Conservation (phyloP, 306 rosid species). For the Geum urbanum region DNA sequence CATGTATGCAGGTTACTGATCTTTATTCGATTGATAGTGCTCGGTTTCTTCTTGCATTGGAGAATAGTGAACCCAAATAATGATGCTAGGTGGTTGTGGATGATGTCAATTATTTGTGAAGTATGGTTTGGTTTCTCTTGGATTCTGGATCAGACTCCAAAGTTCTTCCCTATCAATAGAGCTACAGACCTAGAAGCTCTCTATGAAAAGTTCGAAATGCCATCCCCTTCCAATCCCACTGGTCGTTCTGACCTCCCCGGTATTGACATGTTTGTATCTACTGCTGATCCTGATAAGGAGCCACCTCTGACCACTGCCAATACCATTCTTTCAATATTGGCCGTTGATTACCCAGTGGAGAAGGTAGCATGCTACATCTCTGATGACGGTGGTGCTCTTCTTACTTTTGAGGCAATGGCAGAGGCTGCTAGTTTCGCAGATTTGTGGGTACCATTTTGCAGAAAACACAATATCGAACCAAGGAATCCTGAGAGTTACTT, state of each 20-base stretch:
- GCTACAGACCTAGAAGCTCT: slow-evolving; percentile 69
- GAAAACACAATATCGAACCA: slow-evolving; percentile 74
- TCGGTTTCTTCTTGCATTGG: slow-evolving; percentile 70
- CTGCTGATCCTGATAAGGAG: slow-evolving; percentile 92
- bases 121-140: slow-evolving; percentile 93
- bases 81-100: slow-evolving; percentile 77
- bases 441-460: slow-evolving; percentile 88
- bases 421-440: slow-evolving; percentile 96
- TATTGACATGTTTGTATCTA: slow-evolving; percentile 71
- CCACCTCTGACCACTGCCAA: slow-evolving; percentile 90
- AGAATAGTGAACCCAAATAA: slow-evolving; percentile 65
- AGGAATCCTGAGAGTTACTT: slow-evolving; percentile 85
- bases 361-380: slow-evolving; percentile 80
- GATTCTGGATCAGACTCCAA: slow-evolving; percentile 88
- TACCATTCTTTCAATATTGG: slow-evolving; percentile 78
- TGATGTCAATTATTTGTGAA: slow-evolving; percentile 80
- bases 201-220: slow-evolving; percentile 63
- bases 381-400: slow-evolving; percentile 87
- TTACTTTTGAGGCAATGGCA: slow-evolving; percentile 77
- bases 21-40: slow-evolving; percentile 45
- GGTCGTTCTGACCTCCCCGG: slow-evolving; percentile 51
- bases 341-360: slow-evolving; percentile 87
- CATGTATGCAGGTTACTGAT: slow-evolving; percentile 49
- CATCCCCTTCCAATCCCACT: slow-evolving; percentile 46
- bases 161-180: slow-evolving; percentile 73